These are phyloP conservation scores for Metarhizium anisopliae DNA, from an alignment of 2,329 filamentous ascomycete species.

Conservation along the genomic window DNA sequence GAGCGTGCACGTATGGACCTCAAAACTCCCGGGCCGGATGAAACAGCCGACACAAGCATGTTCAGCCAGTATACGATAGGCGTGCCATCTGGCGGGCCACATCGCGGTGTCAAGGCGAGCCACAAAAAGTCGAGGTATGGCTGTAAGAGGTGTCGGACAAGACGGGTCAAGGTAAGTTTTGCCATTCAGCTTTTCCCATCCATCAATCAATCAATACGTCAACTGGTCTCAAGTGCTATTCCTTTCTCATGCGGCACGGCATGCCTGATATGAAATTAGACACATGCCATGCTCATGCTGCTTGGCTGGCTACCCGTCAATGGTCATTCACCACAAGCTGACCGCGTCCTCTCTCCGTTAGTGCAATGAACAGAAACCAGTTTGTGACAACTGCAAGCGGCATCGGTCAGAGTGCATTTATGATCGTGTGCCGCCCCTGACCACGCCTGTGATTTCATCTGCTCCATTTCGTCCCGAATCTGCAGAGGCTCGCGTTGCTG, in stretches of 20 bases:
- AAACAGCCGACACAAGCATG: conserved; percentile 4
- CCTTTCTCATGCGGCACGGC: too few species aligned
- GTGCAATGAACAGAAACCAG: conserved; percentile 13
- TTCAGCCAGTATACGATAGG: conserved; percentile 8
- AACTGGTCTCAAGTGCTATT: too few species aligned
- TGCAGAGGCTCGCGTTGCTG: conserved; percentile 4
- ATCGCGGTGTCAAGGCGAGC: conserved; percentile 10
- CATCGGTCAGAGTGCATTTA: conserved; percentile 10
- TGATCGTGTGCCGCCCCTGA: conserved; percentile 8
- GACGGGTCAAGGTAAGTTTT: conserved; percentile 10
- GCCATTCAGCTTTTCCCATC: background rate
- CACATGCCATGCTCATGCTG: too few species aligned
- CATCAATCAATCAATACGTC: too few species aligned
- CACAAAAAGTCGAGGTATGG: conserved; percentile 13
- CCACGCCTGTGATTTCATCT: conserved; percentile 1
- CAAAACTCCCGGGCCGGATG: background rate
- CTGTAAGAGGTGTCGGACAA: conserved; percentile 12
- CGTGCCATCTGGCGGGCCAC: background rate
- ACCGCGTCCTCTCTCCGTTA: conserved; percentile 5
- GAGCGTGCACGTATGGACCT: too few species aligned
- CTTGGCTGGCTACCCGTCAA: too few species aligned
- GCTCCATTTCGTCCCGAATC: conserved; percentile 6
- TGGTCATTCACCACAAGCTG: background rate
- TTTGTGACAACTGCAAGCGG: conserved; percentile 10
- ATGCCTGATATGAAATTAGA: too few species aligned